Conservation (phyloP, 192 early-diverging fungal species). For the Chytriomyces sp. region DNA sequence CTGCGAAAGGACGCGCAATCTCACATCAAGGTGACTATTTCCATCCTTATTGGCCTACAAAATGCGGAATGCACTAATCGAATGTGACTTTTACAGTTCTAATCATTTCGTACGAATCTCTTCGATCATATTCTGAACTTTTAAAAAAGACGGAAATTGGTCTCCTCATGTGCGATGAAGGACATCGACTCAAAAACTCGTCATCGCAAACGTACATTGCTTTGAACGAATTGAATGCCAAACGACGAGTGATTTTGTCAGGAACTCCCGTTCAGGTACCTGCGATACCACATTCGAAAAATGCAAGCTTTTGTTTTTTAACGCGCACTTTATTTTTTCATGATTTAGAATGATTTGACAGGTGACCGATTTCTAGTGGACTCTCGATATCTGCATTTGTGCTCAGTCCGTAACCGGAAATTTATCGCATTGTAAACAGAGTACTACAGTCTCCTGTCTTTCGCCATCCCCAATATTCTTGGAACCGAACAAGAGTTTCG, state of each 20-base stretch:
- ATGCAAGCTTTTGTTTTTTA: constrained; percentile 1
- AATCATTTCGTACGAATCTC: constrained; percentile 97
- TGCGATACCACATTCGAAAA: neutral
- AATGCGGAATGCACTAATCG: neutral
- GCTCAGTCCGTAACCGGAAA: neutral
- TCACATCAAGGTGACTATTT: constrained; percentile 69
- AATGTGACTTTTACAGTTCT: constrained; percentile 61
- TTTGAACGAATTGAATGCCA: constrained; percentile 83
- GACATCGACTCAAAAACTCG: constrained; percentile 93
- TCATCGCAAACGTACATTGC: constrained; percentile 82
- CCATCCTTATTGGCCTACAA: neutral
- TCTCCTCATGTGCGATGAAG: constrained; percentile 95
- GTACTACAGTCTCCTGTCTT: constrained; percentile 93
- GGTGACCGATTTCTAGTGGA: constrained; percentile 22
- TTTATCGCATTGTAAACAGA: constrained; percentile 57
- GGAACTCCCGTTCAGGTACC: constrained; percentile 89
- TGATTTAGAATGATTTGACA: constrained; percentile 56
- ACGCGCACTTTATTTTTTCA: neutral
- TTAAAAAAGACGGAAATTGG: constrained; percentile 84
- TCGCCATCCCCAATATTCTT: constrained; percentile 91
- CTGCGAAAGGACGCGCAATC: constrained; percentile 82
- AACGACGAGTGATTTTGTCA: constrained; percentile 90
- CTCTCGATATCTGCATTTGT: neutral
- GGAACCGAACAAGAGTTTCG: constrained; percentile 90
- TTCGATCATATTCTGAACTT: constrained; percentile 81